Percentiles rank a stretch among this genome's conserved stretches.
phyloP scores from a whole-genome alignment of 805 yeast genomes.

The Maudiozyma pseudohumilis region DNA sequence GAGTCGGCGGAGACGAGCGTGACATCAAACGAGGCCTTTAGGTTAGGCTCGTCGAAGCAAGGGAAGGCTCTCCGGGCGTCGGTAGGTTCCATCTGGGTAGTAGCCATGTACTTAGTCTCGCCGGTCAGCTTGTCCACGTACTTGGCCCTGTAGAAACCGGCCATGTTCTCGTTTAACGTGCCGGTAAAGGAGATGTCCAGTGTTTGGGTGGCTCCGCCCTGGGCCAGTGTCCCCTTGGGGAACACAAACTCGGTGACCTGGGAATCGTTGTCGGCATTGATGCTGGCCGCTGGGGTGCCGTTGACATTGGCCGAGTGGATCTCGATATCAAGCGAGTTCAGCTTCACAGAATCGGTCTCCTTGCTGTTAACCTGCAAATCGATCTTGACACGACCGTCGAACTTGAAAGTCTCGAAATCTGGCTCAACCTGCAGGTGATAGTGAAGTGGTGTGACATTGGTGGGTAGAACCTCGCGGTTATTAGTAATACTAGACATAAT shows the following conservation, averaged over 20 bases:
- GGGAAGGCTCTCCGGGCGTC: conserved; percentile 86
- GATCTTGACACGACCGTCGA: conserved; percentile 45
- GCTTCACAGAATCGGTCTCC: conserved; percentile 35
- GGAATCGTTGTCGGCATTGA: conserved; percentile 38
- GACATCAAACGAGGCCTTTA: conserved; percentile 64
- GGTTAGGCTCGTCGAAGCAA: conserved; percentile 74
- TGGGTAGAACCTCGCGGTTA: conserved; percentile 44
- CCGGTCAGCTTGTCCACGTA: conserved; percentile 50
- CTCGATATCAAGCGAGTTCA: conserved; percentile 60
- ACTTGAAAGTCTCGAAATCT: conserved; percentile 46
- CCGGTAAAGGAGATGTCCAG: conserved; percentile 50
- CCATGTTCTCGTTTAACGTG: conserved; percentile 65
- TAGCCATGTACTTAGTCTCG: conserved; percentile 59
- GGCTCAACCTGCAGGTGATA: conserved; percentile 65
- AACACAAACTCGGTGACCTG: conserved; percentile 60
- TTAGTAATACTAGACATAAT: conserved; percentile 13
- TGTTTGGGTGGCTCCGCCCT: conserved; percentile 23
- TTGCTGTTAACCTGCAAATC: conserved; percentile 43
- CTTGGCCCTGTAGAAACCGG: conserved; percentile 68
- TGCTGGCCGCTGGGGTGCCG: conserved; percentile 34
- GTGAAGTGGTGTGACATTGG: conserved; percentile 59
- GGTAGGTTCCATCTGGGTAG: conserved; percentile 81
- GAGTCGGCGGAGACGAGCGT: conserved; percentile 46
- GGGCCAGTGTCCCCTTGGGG: conserved; percentile 30
- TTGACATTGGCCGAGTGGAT: conserved; percentile 39